A percentile compares a stretch with the other conserved stretches of the same genome.
Evolutionary conservation across 331 rosid genomes (phyloP).

Genomic region (Cydonia oblonga): DNA sequence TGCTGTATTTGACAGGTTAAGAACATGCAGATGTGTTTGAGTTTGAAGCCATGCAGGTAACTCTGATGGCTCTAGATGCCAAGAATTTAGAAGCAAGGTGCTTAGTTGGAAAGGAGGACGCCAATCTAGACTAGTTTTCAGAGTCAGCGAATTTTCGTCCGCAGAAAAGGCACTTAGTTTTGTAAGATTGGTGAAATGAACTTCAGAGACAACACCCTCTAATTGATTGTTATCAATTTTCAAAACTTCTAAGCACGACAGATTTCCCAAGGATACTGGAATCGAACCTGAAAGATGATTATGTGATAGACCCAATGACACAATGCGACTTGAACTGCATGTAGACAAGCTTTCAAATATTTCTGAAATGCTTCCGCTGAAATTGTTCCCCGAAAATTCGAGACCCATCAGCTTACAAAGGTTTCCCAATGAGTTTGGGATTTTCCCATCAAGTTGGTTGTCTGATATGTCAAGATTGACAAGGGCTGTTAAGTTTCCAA

Average conservation of each 20-base stretch:
- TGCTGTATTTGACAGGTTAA: background rate
- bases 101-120: background rate
- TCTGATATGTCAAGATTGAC: background rate
- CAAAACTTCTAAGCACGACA: background rate
- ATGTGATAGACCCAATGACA: background rate
- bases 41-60: background rate
- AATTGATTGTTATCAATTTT: no score
- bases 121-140: background rate
- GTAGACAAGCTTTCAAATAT: background rate
- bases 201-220: background rate
- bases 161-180: rapidly evolving
- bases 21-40: background rate
- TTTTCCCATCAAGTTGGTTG: background rate
- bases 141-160: background rate
- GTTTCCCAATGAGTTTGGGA: background rate
- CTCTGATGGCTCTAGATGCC: background rate
- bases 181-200: background rate
- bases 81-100: background rate
- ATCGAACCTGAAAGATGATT: no score
- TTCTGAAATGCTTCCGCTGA: background rate
- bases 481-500: background rate
- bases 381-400: background rate
- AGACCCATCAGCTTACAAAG: background rate
- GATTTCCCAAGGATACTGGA: no score
- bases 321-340: background rate